Base-by-base conservation (phyloP, 768 basidiomycete species). In the Trametes maxima region DNA sequence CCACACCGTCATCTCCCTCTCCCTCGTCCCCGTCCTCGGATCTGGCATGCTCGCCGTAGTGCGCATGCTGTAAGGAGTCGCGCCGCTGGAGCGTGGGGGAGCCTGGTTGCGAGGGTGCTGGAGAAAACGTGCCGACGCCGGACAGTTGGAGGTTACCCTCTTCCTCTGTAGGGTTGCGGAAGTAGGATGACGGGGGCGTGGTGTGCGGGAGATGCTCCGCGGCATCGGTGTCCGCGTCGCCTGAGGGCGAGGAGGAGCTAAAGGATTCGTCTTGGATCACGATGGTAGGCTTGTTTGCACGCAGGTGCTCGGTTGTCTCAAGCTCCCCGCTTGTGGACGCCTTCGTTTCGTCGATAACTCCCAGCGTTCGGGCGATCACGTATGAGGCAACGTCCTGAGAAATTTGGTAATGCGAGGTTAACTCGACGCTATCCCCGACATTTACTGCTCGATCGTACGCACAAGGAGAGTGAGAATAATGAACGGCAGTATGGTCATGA, bases 351-450 rank as follows among this genome's bases (percentile, higher is more conserved):
- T 91, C 90, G 64, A 90, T 82, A 54, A 90, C 81, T 36, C 90
- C 91, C 52, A 94, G 80, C 6, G 90, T 92, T 59, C 91, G 86
- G 13, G 89, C 92, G 69, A 94, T 89, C 59, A 86, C 84, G 67
- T 93, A 94, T 19, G 92, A 90, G 2, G 85, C 78, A 56, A 93
- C 84, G 71, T 94, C 91, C 91, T 93, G 68, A 13, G 21, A 28
- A 59, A 44, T 22, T 40, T 39, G 19, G 25, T 28, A 33, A 28
- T 49, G 19, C 28, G 47, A 33, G 28, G 28, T 33, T 33, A 33
- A 12, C 21, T 25, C 52, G 54, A 12, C 45, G 12, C n/a, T 16
- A 25, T 12, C 19, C 47, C 10, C 17, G 12, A 21, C 2, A 40
- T 13, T 8, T 45, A 36, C 21, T 35, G 44, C 19, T 14, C 21